A percentile compares a stretch with the other conserved stretches of the same genome.
Evolutionary conservation across 805 yeast species (phyloP).

Genomic region (Candida patagonica): DNA sequence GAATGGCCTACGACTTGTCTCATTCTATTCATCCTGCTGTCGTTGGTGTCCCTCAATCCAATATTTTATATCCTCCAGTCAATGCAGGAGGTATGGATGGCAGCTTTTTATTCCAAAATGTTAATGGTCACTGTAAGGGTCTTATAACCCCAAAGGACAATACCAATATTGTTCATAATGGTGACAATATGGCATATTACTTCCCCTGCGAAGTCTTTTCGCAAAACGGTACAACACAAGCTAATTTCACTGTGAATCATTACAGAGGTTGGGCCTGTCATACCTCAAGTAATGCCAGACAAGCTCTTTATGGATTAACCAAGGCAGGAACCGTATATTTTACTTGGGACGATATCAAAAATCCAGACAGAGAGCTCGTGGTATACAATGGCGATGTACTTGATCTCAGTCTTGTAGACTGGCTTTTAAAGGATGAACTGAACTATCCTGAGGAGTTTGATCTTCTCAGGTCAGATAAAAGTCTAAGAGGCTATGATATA

Average conservation of each 20-base stretch:
- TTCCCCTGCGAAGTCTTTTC: constrained; percentile 77
- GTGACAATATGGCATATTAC: constrained; percentile 76
- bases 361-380: constrained; percentile 62
- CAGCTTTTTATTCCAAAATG: constrained; percentile 78
- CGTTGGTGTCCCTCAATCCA: constrained; percentile 57
- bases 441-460: constrained; percentile 67
- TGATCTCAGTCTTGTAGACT: constrained; percentile 65
- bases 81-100: constrained; percentile 67
- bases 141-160: constrained; percentile 55
- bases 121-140: constrained; percentile 82
- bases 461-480: constrained; percentile 43
- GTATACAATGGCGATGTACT: constrained; percentile 87
- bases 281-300: constrained; percentile 60
- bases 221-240: constrained; percentile 62
- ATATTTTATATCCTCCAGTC: constrained; percentile 73
- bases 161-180: constrained; percentile 60
- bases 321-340: constrained; percentile 70
- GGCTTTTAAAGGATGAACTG: constrained; percentile 64
- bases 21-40: constrained; percentile 70
- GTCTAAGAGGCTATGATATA: constrained; percentile 70
- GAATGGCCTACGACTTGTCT: constrained; percentile 66
- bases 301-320: constrained; percentile 50
- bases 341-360: constrained; percentile 79
- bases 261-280: constrained; percentile 91
- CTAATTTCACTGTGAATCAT: constrained; percentile 50